These are phyloP conservation scores for Trichophyton benhamiae DNA, from an alignment of 2,329 filamentous ascomycete genomes.

Conservation along the genomic window DNA sequence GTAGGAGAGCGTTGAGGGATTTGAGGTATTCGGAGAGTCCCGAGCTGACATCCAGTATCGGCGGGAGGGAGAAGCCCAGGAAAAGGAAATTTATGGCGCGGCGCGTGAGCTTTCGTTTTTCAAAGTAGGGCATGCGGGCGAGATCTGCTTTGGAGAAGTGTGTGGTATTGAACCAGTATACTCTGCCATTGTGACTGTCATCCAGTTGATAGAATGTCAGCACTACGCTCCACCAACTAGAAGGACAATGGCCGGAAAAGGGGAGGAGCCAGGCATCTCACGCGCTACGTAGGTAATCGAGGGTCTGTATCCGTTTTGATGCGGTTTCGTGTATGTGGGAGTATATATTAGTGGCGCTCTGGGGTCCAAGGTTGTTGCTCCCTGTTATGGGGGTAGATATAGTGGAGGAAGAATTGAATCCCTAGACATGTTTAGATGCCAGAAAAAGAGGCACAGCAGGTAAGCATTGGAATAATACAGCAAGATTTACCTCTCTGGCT, in stretches of 20 bases:
- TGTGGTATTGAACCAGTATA: conserved; percentile 98
- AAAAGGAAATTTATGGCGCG: conserved; percentile 90
- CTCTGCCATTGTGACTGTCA: conserved; percentile 71
- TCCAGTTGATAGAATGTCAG: neutral
- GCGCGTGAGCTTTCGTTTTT: conserved; percentile 68
- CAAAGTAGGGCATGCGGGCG: conserved; percentile 71
- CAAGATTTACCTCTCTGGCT: neutral
- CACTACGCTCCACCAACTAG: neutral
- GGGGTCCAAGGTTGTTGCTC: conserved; percentile 27
- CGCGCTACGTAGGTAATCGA: conserved; percentile 89
- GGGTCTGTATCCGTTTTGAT: conserved; percentile 82
- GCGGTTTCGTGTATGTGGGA: conserved; percentile 70
- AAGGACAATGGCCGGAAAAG: too few relatives aligned
- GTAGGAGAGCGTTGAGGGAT: conserved; percentile 68
- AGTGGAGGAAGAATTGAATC: conserved; percentile 11
- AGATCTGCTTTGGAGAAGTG: conserved; percentile 79
- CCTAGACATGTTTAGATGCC: conserved; percentile 14
- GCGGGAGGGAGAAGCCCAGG: conserved; percentile 80
- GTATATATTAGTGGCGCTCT: conserved; percentile 46
- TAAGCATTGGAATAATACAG: neutral
- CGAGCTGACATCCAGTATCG: conserved; percentile 74
- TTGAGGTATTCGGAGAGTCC: conserved; percentile 76
- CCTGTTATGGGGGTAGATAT: conserved; percentile 24
- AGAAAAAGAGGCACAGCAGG: neutral
- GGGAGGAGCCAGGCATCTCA: conserved; percentile 36